phyloP scores from a whole-genome alignment of 1,139 yeast species.

The Candida freyschussii region DNA sequence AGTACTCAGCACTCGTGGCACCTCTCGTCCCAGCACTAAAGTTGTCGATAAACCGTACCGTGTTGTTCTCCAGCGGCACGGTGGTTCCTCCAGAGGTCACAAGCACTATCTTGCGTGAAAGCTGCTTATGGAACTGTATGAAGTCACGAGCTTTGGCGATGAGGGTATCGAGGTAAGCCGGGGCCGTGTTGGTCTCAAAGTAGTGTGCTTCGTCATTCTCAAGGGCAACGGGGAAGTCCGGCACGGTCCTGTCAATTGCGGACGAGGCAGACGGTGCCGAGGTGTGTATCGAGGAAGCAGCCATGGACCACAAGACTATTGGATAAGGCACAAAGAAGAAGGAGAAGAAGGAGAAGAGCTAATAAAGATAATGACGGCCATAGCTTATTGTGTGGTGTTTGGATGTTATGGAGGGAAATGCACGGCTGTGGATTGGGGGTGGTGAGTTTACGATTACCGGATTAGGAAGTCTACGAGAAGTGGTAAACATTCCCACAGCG shows the following conservation, averaged over 20 bases:
- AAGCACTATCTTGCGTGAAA: conserved; percentile 52
- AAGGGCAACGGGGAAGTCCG: conserved; percentile 77
- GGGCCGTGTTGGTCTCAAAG: conserved; percentile 68
- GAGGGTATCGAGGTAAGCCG: conserved; percentile 64
- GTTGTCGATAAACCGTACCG: conserved; percentile 93
- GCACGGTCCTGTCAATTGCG: conserved; percentile 75
- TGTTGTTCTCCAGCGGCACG: conserved; percentile 93
- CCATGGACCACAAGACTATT: no score
- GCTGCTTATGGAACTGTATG: conserved; percentile 39
- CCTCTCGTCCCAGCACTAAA: conserved; percentile 98
- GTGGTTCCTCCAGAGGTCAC: conserved; percentile 99
- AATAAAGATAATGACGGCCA: no score
- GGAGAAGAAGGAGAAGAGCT: no score
- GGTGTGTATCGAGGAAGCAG: conserved; percentile 41
- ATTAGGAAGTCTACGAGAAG: no score
- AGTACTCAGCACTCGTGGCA: conserved; percentile 91
- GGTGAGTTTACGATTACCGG: no score
- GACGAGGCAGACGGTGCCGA: conserved; percentile 64
- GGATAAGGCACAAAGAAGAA: no score
- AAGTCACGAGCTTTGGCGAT: conserved; percentile 54
- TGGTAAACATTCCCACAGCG: no score
- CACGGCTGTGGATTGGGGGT: no score
- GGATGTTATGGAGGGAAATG: no score
- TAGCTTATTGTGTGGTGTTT: no score
- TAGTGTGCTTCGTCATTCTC: conserved; percentile 69